Percentiles rank a stretch among this genome's conserved stretches.
Conservation (phyloP, 1,139 yeast genomes). For the Kodamaea ohmeri region DNA sequence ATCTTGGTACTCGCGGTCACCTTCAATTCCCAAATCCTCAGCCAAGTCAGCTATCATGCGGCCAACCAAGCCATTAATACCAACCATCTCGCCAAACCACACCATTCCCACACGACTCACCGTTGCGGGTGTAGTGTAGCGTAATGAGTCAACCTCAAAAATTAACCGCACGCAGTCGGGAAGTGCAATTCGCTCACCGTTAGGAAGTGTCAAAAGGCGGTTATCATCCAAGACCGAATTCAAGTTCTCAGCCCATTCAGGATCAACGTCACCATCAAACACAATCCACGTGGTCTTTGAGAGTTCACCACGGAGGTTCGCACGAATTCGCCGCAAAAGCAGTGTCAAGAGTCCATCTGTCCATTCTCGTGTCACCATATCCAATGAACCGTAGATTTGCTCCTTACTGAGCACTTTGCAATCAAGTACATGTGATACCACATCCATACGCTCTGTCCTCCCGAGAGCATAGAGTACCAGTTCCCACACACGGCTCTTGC, state of each 20-base stretch:
- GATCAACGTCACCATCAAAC: conserved; percentile 93
- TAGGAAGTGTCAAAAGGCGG: conserved; percentile 75
- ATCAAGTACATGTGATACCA: conserved; percentile 53
- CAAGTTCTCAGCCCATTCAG: conserved; percentile 89
- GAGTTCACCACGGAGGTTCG: conserved; percentile 59
- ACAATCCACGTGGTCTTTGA: conserved; percentile 69
- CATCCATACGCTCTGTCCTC: conserved; percentile 31
- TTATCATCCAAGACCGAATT: conserved; percentile 93
- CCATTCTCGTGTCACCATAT: conserved; percentile 85
- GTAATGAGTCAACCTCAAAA: conserved; percentile 72
- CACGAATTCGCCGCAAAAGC: conserved; percentile 57
- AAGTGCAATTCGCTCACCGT: conserved; percentile 77
- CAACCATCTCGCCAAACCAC: conserved; percentile 50
- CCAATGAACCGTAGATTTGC: conserved; percentile 67
- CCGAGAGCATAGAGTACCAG: conserved; percentile 48
- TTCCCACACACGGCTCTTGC: conserved; percentile 63
- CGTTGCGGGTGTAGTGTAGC: conserved; percentile 83
- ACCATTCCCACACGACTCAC: conserved; percentile 91
- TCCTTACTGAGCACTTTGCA: conserved; percentile 73
- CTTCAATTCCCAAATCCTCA: neutral
- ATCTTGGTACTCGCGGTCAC: neutral
- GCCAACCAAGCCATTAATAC: neutral
- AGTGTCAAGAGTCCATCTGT: conserved; percentile 81
- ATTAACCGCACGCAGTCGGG: conserved; percentile 64
- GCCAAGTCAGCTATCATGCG: neutral